A percentile compares a stretch with the other conserved stretches of the same genome.
These are phyloP conservation scores for Globisporangium takayamanum DNA, from an alignment of 352 stramenopile genomes.

Conservation along the genomic window DNA sequence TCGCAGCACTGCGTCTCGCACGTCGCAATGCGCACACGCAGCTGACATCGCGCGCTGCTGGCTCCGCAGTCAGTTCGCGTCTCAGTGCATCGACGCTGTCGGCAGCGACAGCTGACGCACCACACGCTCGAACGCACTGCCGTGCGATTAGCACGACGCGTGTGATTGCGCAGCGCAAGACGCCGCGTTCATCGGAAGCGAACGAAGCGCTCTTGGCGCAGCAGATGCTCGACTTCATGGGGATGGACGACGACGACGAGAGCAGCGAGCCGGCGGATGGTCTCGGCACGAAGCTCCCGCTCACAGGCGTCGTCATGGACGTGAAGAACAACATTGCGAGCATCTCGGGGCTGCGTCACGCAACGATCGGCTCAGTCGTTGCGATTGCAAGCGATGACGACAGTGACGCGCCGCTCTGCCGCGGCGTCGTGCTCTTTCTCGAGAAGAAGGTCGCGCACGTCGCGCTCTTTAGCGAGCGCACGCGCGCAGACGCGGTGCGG, in stretches of 20 bases:
- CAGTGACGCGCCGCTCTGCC: conserved; percentile 17
- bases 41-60: not conserved
- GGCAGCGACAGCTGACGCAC: not conserved
- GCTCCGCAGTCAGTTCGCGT: no score
- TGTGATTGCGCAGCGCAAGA: conserved; percentile 10
- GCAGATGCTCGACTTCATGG: conserved; percentile 68
- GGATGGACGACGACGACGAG: conserved; percentile 31
- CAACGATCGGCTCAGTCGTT: conserved; percentile 66
- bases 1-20: not conserved
- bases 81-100: not conserved
- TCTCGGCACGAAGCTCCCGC: conserved; percentile 21
- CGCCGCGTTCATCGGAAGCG: conserved; percentile 22
- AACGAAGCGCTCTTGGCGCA: conserved; percentile 54
- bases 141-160: conserved; percentile 17
- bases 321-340: conserved; percentile 67
- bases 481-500: conserved; percentile 15
- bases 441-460: conserved; percentile 56
- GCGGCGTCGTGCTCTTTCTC: conserved; percentile 49
- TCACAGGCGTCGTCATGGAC: conserved; percentile 50
- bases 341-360: conserved; percentile 67
- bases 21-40: not conserved
- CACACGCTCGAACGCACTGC: no score
- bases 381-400: conserved; percentile 19
- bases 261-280: not conserved
- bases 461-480: conserved; percentile 38